phyloP scores from a whole-genome alignment of 2,329 filamentous ascomycete species.

The Fusarium proliferatum region DNA sequence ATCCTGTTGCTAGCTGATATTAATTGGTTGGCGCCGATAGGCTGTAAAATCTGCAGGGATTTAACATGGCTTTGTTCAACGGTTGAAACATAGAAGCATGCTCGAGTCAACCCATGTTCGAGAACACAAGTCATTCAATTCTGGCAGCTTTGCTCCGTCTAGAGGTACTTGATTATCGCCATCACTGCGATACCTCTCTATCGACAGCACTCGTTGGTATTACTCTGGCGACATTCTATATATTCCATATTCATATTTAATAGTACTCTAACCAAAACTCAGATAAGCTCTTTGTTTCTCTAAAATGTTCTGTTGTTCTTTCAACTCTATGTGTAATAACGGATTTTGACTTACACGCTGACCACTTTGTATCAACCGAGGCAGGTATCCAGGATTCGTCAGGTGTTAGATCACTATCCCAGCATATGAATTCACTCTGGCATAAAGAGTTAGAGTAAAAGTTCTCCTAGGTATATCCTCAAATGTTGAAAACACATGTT shows the following conservation, averaged over 20 bases:
- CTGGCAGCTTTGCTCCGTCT: slow-evolving; percentile 6
- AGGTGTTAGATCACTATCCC: background rate
- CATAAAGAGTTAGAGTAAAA: background rate
- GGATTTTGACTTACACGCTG: background rate
- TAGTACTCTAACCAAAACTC: background rate
- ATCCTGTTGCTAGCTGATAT: slow-evolving; percentile 3
- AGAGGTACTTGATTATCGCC: background rate
- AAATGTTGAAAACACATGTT: background rate
- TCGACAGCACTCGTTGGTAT: background rate
- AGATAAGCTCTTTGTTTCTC: background rate
- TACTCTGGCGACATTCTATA: background rate
- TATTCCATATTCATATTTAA: background rate
- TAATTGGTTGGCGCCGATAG: slow-evolving; percentile 14
- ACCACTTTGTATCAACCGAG: slow-evolving; percentile 19
- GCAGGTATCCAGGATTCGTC: background rate
- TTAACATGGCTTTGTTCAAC: slow-evolving; percentile 13
- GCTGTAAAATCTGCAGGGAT: slow-evolving; percentile 5
- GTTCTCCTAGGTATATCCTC: background rate
- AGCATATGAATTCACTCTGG: background rate
- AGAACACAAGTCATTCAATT: background rate
- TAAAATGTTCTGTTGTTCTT: background rate
- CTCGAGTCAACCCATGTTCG: background rate
- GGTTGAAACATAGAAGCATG: background rate
- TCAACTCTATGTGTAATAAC: background rate
- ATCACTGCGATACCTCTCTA: background rate